Conservation (phyloP, 768 basidiomycete genomes). For the Chalciporus sphaerocephalus region DNA sequence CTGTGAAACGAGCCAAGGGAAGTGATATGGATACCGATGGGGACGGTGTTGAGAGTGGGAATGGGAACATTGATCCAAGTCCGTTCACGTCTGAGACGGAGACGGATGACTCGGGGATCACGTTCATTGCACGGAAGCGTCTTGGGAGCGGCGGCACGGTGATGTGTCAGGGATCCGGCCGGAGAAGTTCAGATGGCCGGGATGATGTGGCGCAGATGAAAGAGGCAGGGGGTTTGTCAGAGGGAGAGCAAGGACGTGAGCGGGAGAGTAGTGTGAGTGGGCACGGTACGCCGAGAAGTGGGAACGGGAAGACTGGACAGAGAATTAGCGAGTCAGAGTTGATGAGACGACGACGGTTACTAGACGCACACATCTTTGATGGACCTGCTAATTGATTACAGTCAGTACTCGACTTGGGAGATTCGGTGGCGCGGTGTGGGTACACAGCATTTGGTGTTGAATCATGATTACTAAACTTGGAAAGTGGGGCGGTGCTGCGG, state of each 20-base stretch:
- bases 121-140: constrained; percentile 60
- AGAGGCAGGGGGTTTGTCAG: constrained; percentile 12
- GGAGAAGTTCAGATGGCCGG: constrained; percentile 20
- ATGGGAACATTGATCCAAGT: constrained; percentile 18
- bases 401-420: too few relatives aligned
- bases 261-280: constrained; percentile 29
- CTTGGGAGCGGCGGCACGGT: constrained; percentile 30
- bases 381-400: constrained; percentile 9
- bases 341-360: constrained; percentile 70
- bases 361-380: constrained; percentile 67
- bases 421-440: not conserved
- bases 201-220: constrained; percentile 13
- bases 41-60: constrained; percentile 5
- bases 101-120: constrained; percentile 66
- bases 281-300: constrained; percentile 26
- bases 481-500: constrained; percentile 32
- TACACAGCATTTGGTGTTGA: constrained; percentile 25
- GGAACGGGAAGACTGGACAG: constrained; percentile 50
- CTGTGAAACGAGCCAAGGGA: constrained; percentile 17
- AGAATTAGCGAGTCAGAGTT: constrained; percentile 75
- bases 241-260: constrained; percentile 9
- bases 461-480: constrained; percentile 12
- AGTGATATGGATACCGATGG: not conserved
- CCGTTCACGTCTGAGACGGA: constrained; percentile 52
- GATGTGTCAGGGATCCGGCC: constrained; percentile 17